phyloP scores from a whole-genome alignment of 2,329 filamentous ascomycete genomes.

The Tolypocladium ovalisporum region DNA sequence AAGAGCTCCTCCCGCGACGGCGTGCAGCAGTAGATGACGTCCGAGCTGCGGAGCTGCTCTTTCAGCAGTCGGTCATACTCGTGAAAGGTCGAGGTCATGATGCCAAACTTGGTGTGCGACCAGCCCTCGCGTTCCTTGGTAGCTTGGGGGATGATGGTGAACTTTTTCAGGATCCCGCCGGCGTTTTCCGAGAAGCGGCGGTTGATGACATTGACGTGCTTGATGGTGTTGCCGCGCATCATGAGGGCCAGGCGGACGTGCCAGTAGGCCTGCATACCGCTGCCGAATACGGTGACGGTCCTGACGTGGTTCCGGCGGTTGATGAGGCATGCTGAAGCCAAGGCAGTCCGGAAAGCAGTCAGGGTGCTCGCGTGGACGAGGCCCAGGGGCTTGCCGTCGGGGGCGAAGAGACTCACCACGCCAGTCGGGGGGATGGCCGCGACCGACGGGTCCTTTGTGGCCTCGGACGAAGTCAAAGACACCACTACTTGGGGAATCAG shows the following conservation, averaged over 20 bases:
- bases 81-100: conserved; percentile 58
- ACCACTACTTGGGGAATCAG: conserved; percentile 37
- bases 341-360: conserved; percentile 71
- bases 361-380: conserved; percentile 64
- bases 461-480: conserved; percentile 40
- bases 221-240: conserved; percentile 58
- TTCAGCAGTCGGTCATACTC: conserved; percentile 57
- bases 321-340: conserved; percentile 59
- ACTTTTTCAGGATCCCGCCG: conserved; percentile 35
- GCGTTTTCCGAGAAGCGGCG: conserved; percentile 53
- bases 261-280: conserved; percentile 89
- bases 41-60: conserved; percentile 58
- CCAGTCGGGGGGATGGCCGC: conserved; percentile 44
- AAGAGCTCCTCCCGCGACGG: conserved; percentile 68
- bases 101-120: conserved; percentile 53
- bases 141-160: conserved; percentile 29
- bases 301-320: conserved; percentile 56
- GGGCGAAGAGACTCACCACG: conserved; percentile 57
- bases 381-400: conserved; percentile 50
- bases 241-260: conserved; percentile 77
- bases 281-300: conserved; percentile 74
- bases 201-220: conserved; percentile 75
- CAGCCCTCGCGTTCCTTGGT: conserved; percentile 50
- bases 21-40: conserved; percentile 84
- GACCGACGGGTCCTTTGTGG: conserved; percentile 14